Percentiles rank a stretch among this genome's conserved stretches.
Conservation (phyloP, 495 filamentous ascomycete genomes). For the Hamigera avellanea region DNA sequence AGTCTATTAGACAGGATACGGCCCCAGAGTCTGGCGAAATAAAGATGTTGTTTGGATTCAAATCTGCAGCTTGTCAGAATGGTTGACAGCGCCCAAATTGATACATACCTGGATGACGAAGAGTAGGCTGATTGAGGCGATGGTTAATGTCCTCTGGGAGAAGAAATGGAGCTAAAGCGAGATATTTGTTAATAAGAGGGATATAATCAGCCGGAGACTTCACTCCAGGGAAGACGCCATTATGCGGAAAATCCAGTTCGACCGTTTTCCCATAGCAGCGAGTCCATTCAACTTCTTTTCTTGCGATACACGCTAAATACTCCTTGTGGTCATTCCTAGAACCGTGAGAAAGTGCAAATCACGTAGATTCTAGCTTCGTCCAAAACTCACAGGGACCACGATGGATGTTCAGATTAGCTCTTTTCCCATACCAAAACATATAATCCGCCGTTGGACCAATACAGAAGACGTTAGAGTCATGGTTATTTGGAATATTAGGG, state of each 20-base stretch:
- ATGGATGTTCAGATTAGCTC: conserved; percentile 3
- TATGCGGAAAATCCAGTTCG: conserved; percentile 12
- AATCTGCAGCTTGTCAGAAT: conserved; percentile 3
- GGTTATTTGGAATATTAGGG: background rate
- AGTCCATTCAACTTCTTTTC: conserved; percentile 13
- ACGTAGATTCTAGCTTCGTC: too few species aligned
- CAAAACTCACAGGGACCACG: background rate
- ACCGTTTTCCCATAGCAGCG: conserved; percentile 7
- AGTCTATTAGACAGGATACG: conserved; percentile 18
- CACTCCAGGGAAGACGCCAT: conserved; percentile 11
- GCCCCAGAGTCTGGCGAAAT: conserved; percentile 11
- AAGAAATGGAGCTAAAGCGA: conserved; percentile 10
- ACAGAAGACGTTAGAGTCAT: conserved; percentile 9
- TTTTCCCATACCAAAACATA: conserved; percentile 14
- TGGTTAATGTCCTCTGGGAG: conserved; percentile 5
- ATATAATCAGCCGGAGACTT: conserved; percentile 7
- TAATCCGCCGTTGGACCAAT: conserved; percentile 16
- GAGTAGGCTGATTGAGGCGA: background rate
- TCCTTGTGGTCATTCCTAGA: background rate
- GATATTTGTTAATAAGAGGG: conserved; percentile 12
- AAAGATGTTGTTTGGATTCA: conserved; percentile 15
- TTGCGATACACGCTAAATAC: background rate
- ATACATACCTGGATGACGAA: conserved; percentile 9
- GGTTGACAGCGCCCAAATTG: background rate
- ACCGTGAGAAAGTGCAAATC: too few species aligned